These are phyloP conservation scores for Linnemannia hyalina DNA, from an alignment of 192 early-diverging fungal species.

Conservation along the genomic window DNA sequence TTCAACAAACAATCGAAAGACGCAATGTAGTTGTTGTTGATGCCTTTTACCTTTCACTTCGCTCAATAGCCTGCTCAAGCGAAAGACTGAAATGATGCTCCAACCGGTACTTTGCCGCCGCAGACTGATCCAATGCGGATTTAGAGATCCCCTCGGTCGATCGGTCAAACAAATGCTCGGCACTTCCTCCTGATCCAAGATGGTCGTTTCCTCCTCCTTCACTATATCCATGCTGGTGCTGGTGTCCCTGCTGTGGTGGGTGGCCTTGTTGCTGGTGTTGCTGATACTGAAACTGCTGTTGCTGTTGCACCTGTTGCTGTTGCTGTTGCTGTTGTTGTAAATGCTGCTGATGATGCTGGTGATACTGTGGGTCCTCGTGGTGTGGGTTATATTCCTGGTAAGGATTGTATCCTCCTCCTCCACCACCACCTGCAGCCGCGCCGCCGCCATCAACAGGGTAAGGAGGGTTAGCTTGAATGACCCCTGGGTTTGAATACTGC, in stretches of 20 bases:
- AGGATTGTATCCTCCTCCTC: neutral
- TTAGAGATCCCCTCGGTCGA: conserved; percentile 85
- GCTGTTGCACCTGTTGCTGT: conserved; percentile 1
- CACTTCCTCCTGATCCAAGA: conserved; percentile 17
- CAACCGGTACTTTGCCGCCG: conserved; percentile 91
- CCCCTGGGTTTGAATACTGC: conserved; percentile 22
- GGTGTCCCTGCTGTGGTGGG: neutral
- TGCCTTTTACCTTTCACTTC: conserved; percentile 72
- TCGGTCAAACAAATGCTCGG: conserved; percentile 69
- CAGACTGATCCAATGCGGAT: conserved; percentile 86
- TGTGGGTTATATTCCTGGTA: conserved; percentile 26
- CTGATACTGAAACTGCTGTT: conserved; percentile 19
- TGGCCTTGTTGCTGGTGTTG: neutral
- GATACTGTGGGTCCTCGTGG: neutral
- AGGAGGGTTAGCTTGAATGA: conserved; percentile 4
- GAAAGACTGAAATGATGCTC: conserved; percentile 94
- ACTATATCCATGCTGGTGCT: neutral
- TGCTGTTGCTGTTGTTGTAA: conserved; percentile 20
- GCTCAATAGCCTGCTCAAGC: conserved; percentile 90
- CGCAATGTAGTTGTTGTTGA: neutral
- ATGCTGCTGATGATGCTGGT: conserved; percentile 22
- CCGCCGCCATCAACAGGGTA: conserved; percentile 2
- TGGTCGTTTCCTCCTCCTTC: neutral
- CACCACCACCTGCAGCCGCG: neutral
- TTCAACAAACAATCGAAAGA: neutral